Evolutionary conservation across 257 asterid genomes (phyloP).

Genomic region (Ocimum tenuiflorum): DNA sequence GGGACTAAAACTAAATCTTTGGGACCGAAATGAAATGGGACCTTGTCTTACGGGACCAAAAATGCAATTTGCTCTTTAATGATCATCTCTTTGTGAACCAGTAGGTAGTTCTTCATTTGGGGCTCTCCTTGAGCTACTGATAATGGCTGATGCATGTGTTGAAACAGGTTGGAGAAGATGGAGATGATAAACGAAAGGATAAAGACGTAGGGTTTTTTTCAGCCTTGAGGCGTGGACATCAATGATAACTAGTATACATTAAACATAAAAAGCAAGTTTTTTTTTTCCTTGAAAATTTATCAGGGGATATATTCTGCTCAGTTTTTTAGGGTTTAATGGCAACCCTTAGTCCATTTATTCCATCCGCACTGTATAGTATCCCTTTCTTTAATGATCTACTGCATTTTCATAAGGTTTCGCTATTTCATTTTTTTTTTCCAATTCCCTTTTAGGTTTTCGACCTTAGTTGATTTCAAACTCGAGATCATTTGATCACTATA

Average conservation of each 20-base stretch:
- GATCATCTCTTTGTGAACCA: neutral
- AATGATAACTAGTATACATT: conserved; percentile 24
- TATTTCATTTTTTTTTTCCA: conserved; percentile 5
- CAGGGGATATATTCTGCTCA: conserved; percentile 15
- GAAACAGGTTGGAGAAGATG: conserved; percentile 68
- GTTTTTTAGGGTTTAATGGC: conserved; percentile 25
- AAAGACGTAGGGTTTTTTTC: conserved; percentile 83
- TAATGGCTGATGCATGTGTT: conserved; percentile 1
- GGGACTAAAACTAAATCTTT: no score
- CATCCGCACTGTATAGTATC: conserved; percentile 32
- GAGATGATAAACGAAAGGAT: conserved; percentile 64
- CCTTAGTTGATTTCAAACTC: no score
- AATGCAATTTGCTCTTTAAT: no score
- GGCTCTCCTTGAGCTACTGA: neutral
- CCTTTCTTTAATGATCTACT: conserved; percentile 13
- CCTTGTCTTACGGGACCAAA: no score
- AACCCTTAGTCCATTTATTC: conserved; percentile 14
- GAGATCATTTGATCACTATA: no score
- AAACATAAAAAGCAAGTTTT: neutral
- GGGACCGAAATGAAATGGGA: no score
- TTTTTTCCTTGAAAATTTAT: no score
- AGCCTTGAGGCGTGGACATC: conserved; percentile 63
- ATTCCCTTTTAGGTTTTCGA: no score
- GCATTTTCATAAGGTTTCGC: conserved; percentile 4
- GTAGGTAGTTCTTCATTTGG: no score